Base-by-base conservation (phyloP, 306 rosid genomes). In the Lathyrus oleraceus region DNA sequence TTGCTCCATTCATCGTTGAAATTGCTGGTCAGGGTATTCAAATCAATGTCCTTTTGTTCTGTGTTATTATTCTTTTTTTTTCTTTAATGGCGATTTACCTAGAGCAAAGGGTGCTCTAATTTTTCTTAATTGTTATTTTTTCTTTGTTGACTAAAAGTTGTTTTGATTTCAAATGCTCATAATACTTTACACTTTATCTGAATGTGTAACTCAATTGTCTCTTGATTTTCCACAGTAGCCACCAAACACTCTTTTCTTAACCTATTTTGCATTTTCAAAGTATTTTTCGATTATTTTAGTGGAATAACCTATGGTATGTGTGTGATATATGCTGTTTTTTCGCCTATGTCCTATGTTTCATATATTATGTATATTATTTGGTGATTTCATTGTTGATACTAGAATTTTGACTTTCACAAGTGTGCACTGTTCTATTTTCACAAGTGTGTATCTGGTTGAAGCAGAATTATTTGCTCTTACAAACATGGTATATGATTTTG, bases 111-210 rank as follows among this genome's bases (percentile, higher is more conserved):
- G 20, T 10, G 28, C 30, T 6, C 38, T 32, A 32, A 32, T 6
- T 52, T 51, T 8, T 9, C 6, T 15, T 47, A 47, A 6, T 11
- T 11, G 5, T 40, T 40, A 10, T n/a, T 7, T 47, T 47, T 47
- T 6, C 10, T 15, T 47, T 47, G 20, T 47, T 47, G 10, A 47
- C 53, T 62, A 12, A 8, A 17, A 13, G 35, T 19, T 42, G 43
- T 17, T 30, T 64, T 21, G 8, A 20, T 77, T 65, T 65, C 68
- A 64, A 71, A 65, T 71, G 53, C 63, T 56, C 25, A 11, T 44
- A 11, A 21, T 35, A 27, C 20, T 27, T 76, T 11, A 30, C 35
- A 30, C 8, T 2, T 27, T 8, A 19, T 48, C 6, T 73, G 16
- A 32, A 48, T 64, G 20, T 19, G n/a, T 30, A 32, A 35, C 53